phyloP scores from a whole-genome alignment of 2,329 filamentous ascomycete species.

The Parastagonospora avenae region DNA sequence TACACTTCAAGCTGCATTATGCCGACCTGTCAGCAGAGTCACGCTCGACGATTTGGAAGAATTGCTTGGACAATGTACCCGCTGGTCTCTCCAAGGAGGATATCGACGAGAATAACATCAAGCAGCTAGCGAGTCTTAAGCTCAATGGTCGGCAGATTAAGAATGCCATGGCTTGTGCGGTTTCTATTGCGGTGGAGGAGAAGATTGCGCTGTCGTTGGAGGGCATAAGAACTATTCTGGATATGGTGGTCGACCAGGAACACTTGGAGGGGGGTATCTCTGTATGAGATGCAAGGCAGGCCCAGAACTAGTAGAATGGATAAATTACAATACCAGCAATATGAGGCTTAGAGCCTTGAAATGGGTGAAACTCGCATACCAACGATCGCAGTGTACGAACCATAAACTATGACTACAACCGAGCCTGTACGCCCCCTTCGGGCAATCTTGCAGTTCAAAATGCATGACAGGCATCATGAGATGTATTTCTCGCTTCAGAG shows the following conservation, averaged over 20 bases:
- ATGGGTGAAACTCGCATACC: too few relatives aligned
- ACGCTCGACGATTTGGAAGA: constrained; percentile 51
- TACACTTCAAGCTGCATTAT: constrained; percentile 52
- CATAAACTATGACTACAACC: too few relatives aligned
- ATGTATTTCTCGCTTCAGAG: too few relatives aligned
- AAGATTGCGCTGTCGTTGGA: constrained; percentile 11
- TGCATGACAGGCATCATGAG: too few relatives aligned
- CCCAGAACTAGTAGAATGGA: background rate
- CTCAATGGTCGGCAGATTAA: constrained; percentile 52
- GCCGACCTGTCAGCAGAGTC: constrained; percentile 45
- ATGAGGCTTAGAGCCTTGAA: too few relatives aligned
- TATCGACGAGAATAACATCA: constrained; percentile 37
- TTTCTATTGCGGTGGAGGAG: constrained; percentile 12
- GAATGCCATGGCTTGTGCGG: constrained; percentile 36
- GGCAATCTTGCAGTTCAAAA: too few relatives aligned
- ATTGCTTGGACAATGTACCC: constrained; percentile 12
- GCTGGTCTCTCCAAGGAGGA: constrained; percentile 12
- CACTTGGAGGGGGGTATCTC: background rate
- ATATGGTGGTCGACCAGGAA: constrained; percentile 10
- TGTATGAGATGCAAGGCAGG: background rate
- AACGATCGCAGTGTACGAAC: too few relatives aligned
- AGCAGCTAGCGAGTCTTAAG: constrained; percentile 32
- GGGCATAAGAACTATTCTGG: constrained; percentile 7
- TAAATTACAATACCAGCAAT: too few relatives aligned
- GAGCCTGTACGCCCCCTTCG: too few relatives aligned